Base-by-base conservation (phyloP, 2,329 filamentous ascomycete genomes). In the Sarocladiaceae sp. region DNA sequence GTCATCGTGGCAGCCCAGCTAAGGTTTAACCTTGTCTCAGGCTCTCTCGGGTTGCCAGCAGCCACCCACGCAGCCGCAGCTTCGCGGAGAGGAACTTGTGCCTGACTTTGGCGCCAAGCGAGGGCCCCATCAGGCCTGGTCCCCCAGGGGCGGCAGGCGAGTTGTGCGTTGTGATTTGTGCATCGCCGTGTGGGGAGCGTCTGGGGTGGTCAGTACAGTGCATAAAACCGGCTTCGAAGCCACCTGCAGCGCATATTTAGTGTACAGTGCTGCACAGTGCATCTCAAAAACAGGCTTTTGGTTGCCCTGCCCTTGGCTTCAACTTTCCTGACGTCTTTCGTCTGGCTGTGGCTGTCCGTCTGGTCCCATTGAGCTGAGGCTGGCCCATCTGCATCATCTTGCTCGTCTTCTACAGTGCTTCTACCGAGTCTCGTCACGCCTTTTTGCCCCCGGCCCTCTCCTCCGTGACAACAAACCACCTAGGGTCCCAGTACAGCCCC, bases 41-140 rank as follows among this genome's bases (percentile, higher is more conserved):
- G n/a, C n/a, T n/a, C n/a, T n/a, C n/a, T n/a, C n/a, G n/a, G n/a
- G n/a, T n/a, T n/a, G n/a, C n/a, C n/a, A n/a, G n/a, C n/a, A n/a
- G n/a, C n/a, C n/a, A n/a, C n/a, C n/a, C n/a, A n/a, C n/a, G n/a
- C n/a, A n/a, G n/a, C n/a, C 15, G 29, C 8, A 33, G 29, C 29
- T 33, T 33, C 29, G 29, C 29, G 29, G 15, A 33, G 33, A 26
- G 25, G 26, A 46, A 48, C 26, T 48, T 48, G 44, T 48, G 44
- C 44, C 44, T 48, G 44, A 48, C 26, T n/a, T 22, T 18, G 26
- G 44, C 44, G 44, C 44, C 44, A 48, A 48, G 28, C 44, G 44
- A 48, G 26, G n/a, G 15, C 44, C 17, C n/a, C n/a, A n/a, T n/a
- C n/a, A n/a, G n/a, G n/a, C n/a, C n/a, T n/a, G n/a, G n/a, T n/a